Evolutionary conservation across 257 asterid species (phyloP), one percentile per base, ranked within the genome.

Genomic region (Gentiana macrophylla): DNA sequence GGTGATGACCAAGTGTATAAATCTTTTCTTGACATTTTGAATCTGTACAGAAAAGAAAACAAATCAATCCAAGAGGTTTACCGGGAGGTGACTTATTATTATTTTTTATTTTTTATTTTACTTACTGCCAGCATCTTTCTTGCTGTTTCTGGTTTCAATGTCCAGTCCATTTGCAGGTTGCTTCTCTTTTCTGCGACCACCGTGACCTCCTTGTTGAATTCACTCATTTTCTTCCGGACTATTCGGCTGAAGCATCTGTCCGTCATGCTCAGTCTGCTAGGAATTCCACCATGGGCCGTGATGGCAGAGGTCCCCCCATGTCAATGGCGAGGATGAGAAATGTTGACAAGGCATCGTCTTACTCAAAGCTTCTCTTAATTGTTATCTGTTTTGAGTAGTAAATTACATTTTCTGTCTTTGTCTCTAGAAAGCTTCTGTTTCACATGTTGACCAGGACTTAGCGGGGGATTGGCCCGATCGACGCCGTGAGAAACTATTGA

Each of bases 141-240:
- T 48, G 12, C 34, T 37, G 8, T 35, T 13, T 24, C 11, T 12
- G 37, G 49, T 36, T 32, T 5, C 34, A 11, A 2, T 49, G 52
- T 60, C 33, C 61, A 59, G 53, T 61, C 52, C 33, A 51, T 72
- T 74, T 73, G 73, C 75, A 93, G 99, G 97, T 89, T 66, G 79
- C 95, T 56, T 71, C 70, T 75, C 97, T 93, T 56, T 83, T 93
- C 69, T 77, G 68, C 60, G 84, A 77, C 68, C 94, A 93, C 62
- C 70, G 78, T 60, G 99, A 93, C 77, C 82, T 89, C 56, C 99
- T 93, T 72, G 91, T 73, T 47, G 97, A 93, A 75, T 93, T 93
- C 79, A 73, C 85, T 64, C 95, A 82, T 72, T 89, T 93, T 74
- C 72, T 93, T 64, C 99, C 97, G 52, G 86, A 84, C 72, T 62